Conservation (phyloP, 2,329 filamentous ascomycete species). For the Sclerotinia borealis region DNA sequence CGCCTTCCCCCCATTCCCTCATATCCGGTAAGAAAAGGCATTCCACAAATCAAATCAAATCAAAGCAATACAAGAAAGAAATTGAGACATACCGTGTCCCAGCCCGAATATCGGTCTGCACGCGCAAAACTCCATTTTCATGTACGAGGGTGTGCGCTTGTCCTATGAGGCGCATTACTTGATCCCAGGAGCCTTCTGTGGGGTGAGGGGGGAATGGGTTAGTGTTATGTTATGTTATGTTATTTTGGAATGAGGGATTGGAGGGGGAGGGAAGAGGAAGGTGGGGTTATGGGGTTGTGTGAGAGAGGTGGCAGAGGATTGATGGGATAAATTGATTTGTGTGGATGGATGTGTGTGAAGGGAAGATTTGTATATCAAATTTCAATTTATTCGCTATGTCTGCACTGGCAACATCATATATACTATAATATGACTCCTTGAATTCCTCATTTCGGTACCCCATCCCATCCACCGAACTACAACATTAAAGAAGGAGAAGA, state of each 20-base stretch:
- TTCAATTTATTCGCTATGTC: too few relatives aligned
- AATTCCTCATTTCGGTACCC: too few relatives aligned
- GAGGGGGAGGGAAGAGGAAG: not conserved
- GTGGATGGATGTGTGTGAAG: not conserved
- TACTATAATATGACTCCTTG: too few relatives aligned
- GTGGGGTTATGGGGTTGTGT: not conserved
- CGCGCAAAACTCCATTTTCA: constrained; percentile 66
- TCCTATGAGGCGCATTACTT: constrained; percentile 79
- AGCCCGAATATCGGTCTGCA: constrained; percentile 84
- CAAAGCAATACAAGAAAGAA: too few relatives aligned
- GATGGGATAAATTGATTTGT: not conserved
- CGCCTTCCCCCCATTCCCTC: too few relatives aligned
- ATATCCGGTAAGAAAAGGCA: too few relatives aligned
- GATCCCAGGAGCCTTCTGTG: constrained; percentile 83
- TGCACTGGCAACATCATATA: too few relatives aligned
- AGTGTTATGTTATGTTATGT: not conserved
- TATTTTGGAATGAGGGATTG: not conserved
- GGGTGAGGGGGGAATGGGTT: not conserved
- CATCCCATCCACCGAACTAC: not conserved
- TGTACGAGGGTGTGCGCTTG: constrained; percentile 78
- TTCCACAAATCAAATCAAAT: too few relatives aligned
- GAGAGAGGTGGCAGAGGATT: not conserved
- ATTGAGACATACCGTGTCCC: too few relatives aligned
- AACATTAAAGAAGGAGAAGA: not conserved
- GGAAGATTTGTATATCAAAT: too few relatives aligned